These are phyloP conservation scores for Erucastrum elatum DNA, from an alignment of 345 rosid species.

Conservation along the genomic window DNA sequence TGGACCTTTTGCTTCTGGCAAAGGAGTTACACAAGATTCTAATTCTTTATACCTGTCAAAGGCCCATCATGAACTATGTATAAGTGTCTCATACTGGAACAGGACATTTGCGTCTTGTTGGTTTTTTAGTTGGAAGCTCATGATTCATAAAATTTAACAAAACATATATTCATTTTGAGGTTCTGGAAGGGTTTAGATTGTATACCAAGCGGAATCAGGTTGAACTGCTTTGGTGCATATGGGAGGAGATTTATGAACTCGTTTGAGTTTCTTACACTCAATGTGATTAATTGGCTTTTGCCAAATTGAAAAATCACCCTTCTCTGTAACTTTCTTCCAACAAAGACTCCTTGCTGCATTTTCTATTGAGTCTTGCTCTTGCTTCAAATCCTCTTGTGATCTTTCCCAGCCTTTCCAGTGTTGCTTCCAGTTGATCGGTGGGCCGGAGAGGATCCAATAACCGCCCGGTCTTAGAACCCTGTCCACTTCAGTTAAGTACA, in stretches of 20 bases:
- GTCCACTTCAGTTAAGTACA: slow-evolving; percentile 86
- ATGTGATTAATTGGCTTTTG: slow-evolving; percentile 88
- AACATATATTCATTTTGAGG: neutral
- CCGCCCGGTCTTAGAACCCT: slow-evolving; percentile 90
- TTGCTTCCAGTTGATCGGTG: slow-evolving; percentile 86
- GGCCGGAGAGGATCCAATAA: slow-evolving; percentile 94
- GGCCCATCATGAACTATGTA: neutral
- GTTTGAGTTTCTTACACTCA: slow-evolving; percentile 59
- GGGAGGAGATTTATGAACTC: slow-evolving; percentile 55
- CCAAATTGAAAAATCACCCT: slow-evolving; percentile 69
- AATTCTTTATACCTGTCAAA: slow-evolving; percentile 63
- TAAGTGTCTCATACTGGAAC: neutral
- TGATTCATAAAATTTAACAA: neutral
- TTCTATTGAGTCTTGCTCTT: slow-evolving; percentile 90
- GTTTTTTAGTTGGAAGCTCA: neutral
- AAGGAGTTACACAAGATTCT: slow-evolving; percentile 84
- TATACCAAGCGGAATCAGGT: slow-evolving; percentile 78
- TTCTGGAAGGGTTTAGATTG: neutral
- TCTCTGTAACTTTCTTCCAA: slow-evolving; percentile 88
- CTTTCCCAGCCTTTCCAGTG: slow-evolving; percentile 98
- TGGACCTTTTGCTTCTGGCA: slow-evolving; percentile 69
- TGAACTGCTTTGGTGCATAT: slow-evolving; percentile 68
- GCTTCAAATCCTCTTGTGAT: slow-evolving; percentile 71
- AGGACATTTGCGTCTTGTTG: neutral
- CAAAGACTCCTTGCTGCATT: slow-evolving; percentile 67